Evolutionary conservation across 2,329 filamentous ascomycete species (phyloP), one percentile per base, ranked within the genome.

Genomic region (Cryphonectria radicalis): DNA sequence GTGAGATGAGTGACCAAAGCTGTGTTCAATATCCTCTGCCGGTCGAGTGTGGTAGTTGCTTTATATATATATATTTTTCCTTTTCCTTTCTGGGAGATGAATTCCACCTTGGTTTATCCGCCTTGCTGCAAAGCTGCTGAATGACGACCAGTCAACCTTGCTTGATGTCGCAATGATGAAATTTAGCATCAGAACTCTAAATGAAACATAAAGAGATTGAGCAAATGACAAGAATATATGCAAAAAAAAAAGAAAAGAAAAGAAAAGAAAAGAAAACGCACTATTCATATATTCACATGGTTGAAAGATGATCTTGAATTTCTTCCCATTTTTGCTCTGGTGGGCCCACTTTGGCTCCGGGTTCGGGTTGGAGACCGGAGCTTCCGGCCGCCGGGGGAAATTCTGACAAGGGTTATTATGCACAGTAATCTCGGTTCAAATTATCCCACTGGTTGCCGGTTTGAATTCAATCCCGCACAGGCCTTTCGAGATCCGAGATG

Each of bases 361-460:
- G 66, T 25, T 69, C 53, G 70, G 66, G 66, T 66, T 50, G 22
- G 17, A 25, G 32, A 35, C 46, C 64, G 57, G 62, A 43, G 63
- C 53, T 43, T 55, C 67, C 70, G 43, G 25, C 60, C 28, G 67
- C 59, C 67, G 70, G 67, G n/a, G 63, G 63, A 63, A 66, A 59
- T 67, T 63, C 66, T 66, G 53, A 55, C 42, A 32, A 62, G 53
- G 40, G 62, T 57, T 13, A 13, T 43, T 13, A 13, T 43, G 42
- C 14, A 43, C 4, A 43, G 42, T 43, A 13, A 43, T 43, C 13
- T 6, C 43, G 43, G 43, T 22, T 50, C 17, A 50, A 17, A 4
- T 10, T 40, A 43, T 43, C 10, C 42, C 11, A 14, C 42, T 13
- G 11, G 13, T 17, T 14, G 43, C 46, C 19, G 46, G 22, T 22